A percentile compares a stretch with the other conserved stretches of the same genome.
Conservation (phyloP, 345 rosid species). For the Dipteronia dyeriana region DNA sequence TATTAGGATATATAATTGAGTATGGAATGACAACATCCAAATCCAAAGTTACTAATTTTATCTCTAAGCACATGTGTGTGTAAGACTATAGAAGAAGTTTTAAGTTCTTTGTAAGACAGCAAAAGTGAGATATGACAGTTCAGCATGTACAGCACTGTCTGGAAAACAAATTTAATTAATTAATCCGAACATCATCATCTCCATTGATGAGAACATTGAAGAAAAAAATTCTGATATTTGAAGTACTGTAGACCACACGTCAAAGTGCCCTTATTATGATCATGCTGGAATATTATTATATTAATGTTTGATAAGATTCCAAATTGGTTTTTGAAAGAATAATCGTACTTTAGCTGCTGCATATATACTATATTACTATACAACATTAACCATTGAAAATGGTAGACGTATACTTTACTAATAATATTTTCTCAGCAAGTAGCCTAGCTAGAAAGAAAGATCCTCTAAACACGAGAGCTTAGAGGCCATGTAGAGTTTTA, state of each 20-base stretch:
- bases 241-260: too few relatives aligned
- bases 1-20: background rate
- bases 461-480: background rate
- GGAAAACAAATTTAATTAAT: background rate
- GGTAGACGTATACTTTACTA: background rate
- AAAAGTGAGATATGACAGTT: slow-evolving; percentile 5
- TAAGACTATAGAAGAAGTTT: background rate
- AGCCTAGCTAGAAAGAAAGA: background rate
- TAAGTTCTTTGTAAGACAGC: background rate
- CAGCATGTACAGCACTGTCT: background rate
- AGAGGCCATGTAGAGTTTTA: background rate
- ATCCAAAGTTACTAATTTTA: background rate
- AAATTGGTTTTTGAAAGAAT: background rate
- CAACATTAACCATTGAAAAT: background rate
- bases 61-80: background rate
- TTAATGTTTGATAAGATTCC: slow-evolving; percentile 5
- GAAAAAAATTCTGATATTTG: background rate
- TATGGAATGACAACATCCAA: background rate
- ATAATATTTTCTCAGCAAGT: background rate
- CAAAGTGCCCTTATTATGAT: background rate
- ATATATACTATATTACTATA: background rate
- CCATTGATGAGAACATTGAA: background rate
- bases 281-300: background rate
- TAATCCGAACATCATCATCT: background rate
- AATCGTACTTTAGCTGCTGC: background rate